These are phyloP conservation scores for Dendrobium officinale DNA, from an alignment of 106 monocot genomes.

Conservation along the genomic window DNA sequence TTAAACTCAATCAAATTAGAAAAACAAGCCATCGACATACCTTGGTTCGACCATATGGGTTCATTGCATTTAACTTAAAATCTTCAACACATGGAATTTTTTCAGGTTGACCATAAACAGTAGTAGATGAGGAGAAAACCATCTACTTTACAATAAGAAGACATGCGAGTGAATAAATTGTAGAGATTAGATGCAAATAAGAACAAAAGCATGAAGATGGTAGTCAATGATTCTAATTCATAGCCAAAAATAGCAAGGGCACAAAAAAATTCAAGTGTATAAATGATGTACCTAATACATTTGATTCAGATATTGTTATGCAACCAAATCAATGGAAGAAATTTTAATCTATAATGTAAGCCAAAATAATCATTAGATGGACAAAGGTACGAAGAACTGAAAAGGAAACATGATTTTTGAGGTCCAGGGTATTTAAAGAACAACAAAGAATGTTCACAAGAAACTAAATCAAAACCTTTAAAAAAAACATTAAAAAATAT, in stretches of 20 bases:
- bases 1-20: background rate
- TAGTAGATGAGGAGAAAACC: constrained; percentile 88
- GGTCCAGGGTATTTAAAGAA: background rate
- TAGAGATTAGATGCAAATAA: background rate
- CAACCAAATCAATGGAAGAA: no score
- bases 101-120: constrained; percentile 86
- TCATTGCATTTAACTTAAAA: constrained; percentile 75
- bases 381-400: background rate
- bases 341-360: background rate
- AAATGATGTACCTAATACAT: no score
- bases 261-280: background rate
- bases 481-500: background rate
- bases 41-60: constrained; percentile 90
- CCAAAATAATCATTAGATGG: background rate
- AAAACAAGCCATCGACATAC: constrained; percentile 14
- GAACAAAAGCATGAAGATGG: background rate
- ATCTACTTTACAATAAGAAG: constrained; percentile 28
- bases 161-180: background rate
- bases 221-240: background rate
- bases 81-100: constrained; percentile 83
- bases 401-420: background rate
- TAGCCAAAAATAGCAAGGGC: background rate
- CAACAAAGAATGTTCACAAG: background rate
- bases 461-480: background rate
- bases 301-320: no score